Base-by-base conservation (phyloP, 805 yeast genomes). In the Schizosaccharomyces osmophilus region DNA sequence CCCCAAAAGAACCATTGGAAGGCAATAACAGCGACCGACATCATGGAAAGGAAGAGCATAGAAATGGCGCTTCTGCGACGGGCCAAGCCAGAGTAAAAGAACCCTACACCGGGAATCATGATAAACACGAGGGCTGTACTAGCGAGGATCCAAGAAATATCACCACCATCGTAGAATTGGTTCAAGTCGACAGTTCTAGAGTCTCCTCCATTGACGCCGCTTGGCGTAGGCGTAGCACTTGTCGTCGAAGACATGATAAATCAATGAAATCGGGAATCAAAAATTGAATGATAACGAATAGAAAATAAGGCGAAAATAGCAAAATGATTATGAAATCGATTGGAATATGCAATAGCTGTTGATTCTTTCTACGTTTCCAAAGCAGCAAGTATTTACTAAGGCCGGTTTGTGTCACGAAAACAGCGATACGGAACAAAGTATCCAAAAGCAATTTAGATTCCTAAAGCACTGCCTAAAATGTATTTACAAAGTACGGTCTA, bases 1-100 rank as follows among this genome's bases (percentile, higher is more conserved):
- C 97, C 98, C 96, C 97, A 88, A 76, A 88, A 89, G 73, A 88
- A 93, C 97, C 98, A 90, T 72, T 93, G 96, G 79, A 93, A 87
- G 1, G 85, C 74, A 6, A 88, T 82, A 41, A 90, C 75, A 66
- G 93, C 82, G 24, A 82, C 82, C 24, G 94, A 87, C 85, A 87
- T 88, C 70, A 93, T 74, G 5, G 95, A 83, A 29, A 95, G 93
- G 97, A 97, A 93, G 61, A 93, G 74, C 61, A 93, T 76, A 6
- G 97, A 86, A 62, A 93, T 75, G n/a, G 97, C 95, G 68, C 93
- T 97, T 73, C 89, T 87, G 73, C 90, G 90, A 73, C 98, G 82
- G 17, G 95, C 83, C 64, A 93, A 75, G 66, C 98, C 98, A 43
- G 95, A 87, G 73, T 90, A 90, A 65, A 90, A 76, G 62, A 93